phyloP scores from a whole-genome alignment of 2,329 filamentous ascomycete genomes.

The Macrophomina phaseolina region DNA sequence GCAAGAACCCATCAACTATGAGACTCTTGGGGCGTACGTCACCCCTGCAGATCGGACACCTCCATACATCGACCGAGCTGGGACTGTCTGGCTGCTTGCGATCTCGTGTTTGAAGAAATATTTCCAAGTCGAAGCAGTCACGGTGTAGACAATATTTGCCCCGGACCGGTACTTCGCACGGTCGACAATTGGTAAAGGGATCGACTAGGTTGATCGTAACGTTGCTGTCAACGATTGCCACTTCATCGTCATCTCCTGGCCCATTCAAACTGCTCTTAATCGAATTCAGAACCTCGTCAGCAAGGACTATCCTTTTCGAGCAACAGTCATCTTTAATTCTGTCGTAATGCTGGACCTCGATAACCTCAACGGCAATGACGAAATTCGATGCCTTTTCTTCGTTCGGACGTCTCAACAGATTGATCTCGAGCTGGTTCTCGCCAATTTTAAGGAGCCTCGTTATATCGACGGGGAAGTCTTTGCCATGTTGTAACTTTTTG shows the following conservation, averaged over 20 bases:
- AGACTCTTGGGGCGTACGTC: conserved; percentile 79
- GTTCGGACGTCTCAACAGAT: conserved; percentile 35
- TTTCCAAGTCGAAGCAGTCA: conserved; percentile 89
- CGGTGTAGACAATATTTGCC: conserved; percentile 73
- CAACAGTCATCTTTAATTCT: conserved; percentile 41
- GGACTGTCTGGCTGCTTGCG: conserved; percentile 34
- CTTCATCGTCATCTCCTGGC: conserved; percentile 53
- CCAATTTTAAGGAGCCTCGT: conserved; percentile 65
- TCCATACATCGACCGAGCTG: conserved; percentile 72
- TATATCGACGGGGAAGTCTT: conserved; percentile 77
- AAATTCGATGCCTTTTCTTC: conserved; percentile 54
- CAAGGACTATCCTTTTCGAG: conserved; percentile 43
- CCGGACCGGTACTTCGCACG: conserved; percentile 76
- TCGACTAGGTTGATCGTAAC: conserved; percentile 54
- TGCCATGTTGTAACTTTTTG: conserved; percentile 74
- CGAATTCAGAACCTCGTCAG: conserved; percentile 57
- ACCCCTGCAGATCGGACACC: conserved; percentile 79
- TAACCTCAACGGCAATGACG: conserved; percentile 71
- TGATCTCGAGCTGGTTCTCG: conserved; percentile 65
- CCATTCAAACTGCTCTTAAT: conserved; percentile 59
- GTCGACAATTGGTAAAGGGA: conserved; percentile 49
- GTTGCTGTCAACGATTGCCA: conserved; percentile 47
- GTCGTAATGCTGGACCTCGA: conserved; percentile 60
- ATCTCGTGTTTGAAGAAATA: conserved; percentile 72
- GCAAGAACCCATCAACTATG: conserved; percentile 75